Evolutionary conservation across 306 rosid genomes (phyloP), one percentile per base, ranked within the genome.

Genomic region (Rubus idaeus): DNA sequence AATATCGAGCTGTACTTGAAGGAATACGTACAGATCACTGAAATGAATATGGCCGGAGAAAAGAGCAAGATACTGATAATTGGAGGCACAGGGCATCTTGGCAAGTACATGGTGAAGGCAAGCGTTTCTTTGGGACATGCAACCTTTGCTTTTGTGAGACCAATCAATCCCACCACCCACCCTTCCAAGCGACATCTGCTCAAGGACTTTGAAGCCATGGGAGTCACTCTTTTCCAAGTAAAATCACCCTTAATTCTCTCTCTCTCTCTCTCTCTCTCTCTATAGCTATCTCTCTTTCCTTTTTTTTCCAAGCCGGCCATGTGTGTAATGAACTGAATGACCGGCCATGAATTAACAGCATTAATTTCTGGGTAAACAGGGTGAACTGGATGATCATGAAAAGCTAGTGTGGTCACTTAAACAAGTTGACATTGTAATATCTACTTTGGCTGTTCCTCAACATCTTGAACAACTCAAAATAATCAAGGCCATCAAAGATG

Each of bases 11-110:
- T n/a, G n/a, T 23, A 23, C 26, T 23, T 23, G 26, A 23, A 23
- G 26, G 26, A 23, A 23, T 23, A 23, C 26, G 26, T 23, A 23
- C 26, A 1, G 17, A 50, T 50, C 17, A 53, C n/a, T 26, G 45
- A 37, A 20, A 42, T 37, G 45, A 16, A 4, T 8, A 68, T 76
- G 75, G 78, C 53, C 63, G 39, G 18, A n/a, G 60, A 83, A 50
- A 85, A 82, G 75, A 79, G 78, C 81, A 85, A 82, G 75, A 73
- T 85, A 11, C 18, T 82, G 7, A 77, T 84, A 46, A 5, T 84
- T 21, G 90, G 86, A 58, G 80, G 77, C 40, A 84, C 79, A 1
- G 83, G 88, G 8, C 75, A 87, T 72, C 85, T 87, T 2, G 90
- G 86, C 4, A 76, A 70, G 53, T 79, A 58, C 88, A 79, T 82